Conservation (phyloP, 139 green algal species). For the Coccomyxa sp. region DNA sequence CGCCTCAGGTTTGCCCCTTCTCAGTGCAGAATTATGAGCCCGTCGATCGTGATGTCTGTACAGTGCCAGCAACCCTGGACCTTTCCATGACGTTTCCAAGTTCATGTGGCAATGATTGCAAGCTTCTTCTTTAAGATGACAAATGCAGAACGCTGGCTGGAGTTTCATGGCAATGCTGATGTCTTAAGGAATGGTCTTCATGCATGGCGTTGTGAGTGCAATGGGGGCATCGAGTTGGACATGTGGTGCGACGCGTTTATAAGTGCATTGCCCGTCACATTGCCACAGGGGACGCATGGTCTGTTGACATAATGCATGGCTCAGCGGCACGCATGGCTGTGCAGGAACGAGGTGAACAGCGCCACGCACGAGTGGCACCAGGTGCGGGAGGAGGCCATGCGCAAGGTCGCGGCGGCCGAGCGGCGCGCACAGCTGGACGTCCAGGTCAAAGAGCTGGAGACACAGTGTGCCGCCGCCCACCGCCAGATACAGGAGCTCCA, state of each 20-base stretch:
- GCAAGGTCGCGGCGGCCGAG: conserved; percentile 6
- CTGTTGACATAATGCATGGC: background rate
- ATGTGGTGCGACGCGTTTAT: too few species aligned
- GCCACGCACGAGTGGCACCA: conserved; percentile 23
- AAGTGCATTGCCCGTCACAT: too few species aligned
- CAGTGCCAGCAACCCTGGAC: too few species aligned
- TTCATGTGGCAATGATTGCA: too few species aligned
- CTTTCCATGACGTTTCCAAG: too few species aligned
- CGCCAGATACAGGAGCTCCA: background rate
- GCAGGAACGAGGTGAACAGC: conserved; percentile 14
- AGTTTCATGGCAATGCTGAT: background rate
- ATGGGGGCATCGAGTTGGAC: too few species aligned
- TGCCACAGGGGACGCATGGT: too few species aligned
- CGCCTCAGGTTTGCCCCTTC: conserved; percentile 8
- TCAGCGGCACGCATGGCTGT: background rate
- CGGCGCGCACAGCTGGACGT: background rate
- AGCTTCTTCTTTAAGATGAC: too few species aligned
- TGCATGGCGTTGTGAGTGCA: too few species aligned
- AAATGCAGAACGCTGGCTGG: too few species aligned
- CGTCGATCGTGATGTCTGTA: too few species aligned
- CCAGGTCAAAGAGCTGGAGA: conserved; percentile 8
- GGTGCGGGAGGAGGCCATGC: conserved; percentile 21
- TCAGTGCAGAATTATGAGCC: background rate
- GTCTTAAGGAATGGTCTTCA: too few species aligned
- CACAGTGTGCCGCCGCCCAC: conserved; percentile 2